A percentile compares a stretch with the other conserved stretches of the same genome.
Conservation (phyloP, 345 rosid species). For the Gossypium longicalyx region DNA sequence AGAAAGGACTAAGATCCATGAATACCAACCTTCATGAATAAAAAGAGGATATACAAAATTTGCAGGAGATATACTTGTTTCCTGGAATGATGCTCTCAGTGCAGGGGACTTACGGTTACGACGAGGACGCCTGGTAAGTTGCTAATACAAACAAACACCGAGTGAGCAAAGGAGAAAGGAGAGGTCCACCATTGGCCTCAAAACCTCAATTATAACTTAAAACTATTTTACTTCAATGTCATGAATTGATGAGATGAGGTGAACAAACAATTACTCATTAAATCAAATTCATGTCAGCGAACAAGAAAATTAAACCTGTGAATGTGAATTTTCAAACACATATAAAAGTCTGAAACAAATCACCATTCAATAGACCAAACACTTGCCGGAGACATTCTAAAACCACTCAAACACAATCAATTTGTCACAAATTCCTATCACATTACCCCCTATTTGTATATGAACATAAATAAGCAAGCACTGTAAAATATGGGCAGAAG, state of each 20-base stretch:
- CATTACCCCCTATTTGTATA: not conserved
- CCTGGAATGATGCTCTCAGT: constrained; percentile 76
- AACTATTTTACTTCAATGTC: not conserved
- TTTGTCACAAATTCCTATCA: not conserved
- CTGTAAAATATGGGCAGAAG: not conserved
- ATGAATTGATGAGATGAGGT: not conserved
- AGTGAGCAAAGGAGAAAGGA: not conserved
- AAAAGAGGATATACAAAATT: constrained; percentile 92
- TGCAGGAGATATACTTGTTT: constrained; percentile 73
- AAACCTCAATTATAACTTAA: not conserved
- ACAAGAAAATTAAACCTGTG: not conserved
- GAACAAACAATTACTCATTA: not conserved
- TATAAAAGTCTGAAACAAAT: not conserved
- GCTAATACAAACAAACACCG: constrained; percentile 35
- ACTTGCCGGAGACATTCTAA: not conserved
- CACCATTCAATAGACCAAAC: not conserved
- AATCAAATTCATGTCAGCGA: not conserved
- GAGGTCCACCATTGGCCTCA: not conserved
- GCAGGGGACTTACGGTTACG: constrained; percentile 73
- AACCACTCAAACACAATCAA: not conserved
- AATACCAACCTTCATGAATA: constrained; percentile 81
- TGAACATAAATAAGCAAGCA: not conserved
- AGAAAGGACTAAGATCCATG: not conserved
- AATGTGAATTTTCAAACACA: not conserved
- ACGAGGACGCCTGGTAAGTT: constrained; percentile 73